Conservation (phyloP, 495 filamentous ascomycete genomes). For the Daldinia loculata region DNA sequence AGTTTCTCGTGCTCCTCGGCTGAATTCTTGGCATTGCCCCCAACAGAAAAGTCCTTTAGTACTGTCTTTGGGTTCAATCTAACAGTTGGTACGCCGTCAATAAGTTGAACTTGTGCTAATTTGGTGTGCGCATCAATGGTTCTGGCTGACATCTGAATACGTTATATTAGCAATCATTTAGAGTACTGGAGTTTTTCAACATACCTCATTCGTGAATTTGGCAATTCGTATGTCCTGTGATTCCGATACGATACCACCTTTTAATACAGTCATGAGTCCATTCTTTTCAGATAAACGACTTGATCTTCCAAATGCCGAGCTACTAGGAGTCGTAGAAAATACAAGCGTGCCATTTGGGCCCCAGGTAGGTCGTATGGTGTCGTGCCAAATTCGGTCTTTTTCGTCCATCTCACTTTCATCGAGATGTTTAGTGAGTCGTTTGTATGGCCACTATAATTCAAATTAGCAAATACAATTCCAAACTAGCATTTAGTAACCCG, state of each 20-base stretch:
- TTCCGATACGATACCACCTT: slow-evolving; percentile 47
- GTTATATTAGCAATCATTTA: slow-evolving; percentile 16
- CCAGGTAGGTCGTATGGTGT: slow-evolving; percentile 80
- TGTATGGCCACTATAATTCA: slow-evolving; percentile 82
- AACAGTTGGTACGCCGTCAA: slow-evolving; percentile 59
- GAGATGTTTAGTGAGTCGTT: slow-evolving; percentile 74
- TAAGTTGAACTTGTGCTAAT: slow-evolving; percentile 35
- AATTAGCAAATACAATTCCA: slow-evolving; percentile 43
- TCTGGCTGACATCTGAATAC: slow-evolving; percentile 41
- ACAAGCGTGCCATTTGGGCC: slow-evolving; percentile 76
- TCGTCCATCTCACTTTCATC: slow-evolving; percentile 66
- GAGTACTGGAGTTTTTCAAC: slow-evolving; percentile 13
- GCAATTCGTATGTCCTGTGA: slow-evolving; percentile 62
- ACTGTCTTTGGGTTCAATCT: slow-evolving; percentile 41
- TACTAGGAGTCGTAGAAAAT: slow-evolving; percentile 58
- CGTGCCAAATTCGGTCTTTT: slow-evolving; percentile 67
- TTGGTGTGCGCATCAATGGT: slow-evolving; percentile 39
- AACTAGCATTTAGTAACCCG: slow-evolving; percentile 20
- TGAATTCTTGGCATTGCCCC: slow-evolving; percentile 33
- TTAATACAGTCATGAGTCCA: slow-evolving; percentile 44
- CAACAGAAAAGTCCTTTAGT: slow-evolving; percentile 44
- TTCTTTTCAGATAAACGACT: slow-evolving; percentile 39
- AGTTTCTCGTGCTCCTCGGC: slow-evolving; percentile 64
- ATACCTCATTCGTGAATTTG: slow-evolving; percentile 60
- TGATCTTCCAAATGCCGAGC: slow-evolving; percentile 48